Evolutionary conservation across 148 eudicot genomes (phyloP), one percentile per base, ranked within the genome.

Genomic region (Linanthus parryae): DNA sequence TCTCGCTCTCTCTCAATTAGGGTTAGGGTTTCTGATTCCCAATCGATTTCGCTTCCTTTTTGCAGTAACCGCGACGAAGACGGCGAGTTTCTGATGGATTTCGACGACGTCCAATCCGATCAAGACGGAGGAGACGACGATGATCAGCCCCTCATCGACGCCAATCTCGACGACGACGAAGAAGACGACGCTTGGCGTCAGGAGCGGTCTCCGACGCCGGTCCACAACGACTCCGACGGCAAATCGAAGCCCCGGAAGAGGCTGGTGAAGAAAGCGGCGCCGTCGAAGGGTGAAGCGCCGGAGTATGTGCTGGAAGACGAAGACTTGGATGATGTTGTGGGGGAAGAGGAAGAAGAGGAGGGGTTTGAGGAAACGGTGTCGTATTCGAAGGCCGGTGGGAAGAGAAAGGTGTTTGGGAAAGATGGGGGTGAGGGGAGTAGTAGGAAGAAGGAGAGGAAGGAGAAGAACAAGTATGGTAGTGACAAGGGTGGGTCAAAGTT

Each of bases 41-140:
- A 15, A 61, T 35, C 36, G 26, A 57, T 56, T 54, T 24, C 18
- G 16, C 37, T 38, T 7, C 1, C 15, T 51, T 18, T 51, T 9
- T 30, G 9, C 62, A 91, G 97, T 64, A 73, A 77, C 40, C 72
- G 78, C 16, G 96, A 87, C 25, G 98, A 81, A 45, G 98, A 88
- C 7, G 96, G 94, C 25, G 94, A 88, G 67, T 80, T 89, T 0
- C 67, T 88, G 76, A 63, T 88, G 82, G 78, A 82, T 40, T 70
- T 54, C 38, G 96, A 91, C 14, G 98, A 95, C 21, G 84, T 83
- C 77, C 77, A 83, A 43, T 70, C 56, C 49, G 95, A 86, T 16
- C 72, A 63, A 18, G 92, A 84, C 21, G 66, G 30, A 28, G 48
- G 48, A 14, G 78, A 54, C 12, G 74, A 67, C 8, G 72, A 77